A percentile compares a stretch with the other conserved stretches of the same genome.
Conservation (phyloP, 257 asterid species). For the Perilla frutescens region DNA sequence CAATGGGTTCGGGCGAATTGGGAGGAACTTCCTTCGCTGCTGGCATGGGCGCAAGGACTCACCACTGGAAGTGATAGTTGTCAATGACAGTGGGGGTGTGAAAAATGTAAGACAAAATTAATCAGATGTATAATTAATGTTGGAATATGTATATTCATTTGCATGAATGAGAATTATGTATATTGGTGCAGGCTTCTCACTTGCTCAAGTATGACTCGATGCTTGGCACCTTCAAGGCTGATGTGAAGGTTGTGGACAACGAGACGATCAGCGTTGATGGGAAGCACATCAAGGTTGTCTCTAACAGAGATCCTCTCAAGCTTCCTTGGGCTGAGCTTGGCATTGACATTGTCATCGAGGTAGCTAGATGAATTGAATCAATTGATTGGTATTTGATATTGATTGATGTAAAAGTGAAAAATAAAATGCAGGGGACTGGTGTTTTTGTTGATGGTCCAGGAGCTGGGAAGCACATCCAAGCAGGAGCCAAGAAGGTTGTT, state of each 20-base stretch:
- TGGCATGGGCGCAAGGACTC: conserved; percentile 95
- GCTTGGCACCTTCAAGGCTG: conserved; percentile 93
- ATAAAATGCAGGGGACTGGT: conserved; percentile 71
- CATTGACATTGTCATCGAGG: conserved; percentile 93
- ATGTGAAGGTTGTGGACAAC: conserved; percentile 72
- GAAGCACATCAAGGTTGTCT: conserved; percentile 80
- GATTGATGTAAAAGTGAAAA: too few relatives aligned
- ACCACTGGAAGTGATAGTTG: conserved; percentile 82
- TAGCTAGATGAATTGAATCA: not conserved
- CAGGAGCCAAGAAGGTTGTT: conserved; percentile 96
- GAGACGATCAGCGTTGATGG: conserved; percentile 90
- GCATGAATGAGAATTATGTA: not conserved
- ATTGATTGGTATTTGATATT: too few relatives aligned
- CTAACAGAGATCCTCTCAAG: conserved; percentile 83
- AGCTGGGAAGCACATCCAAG: conserved; percentile 96
- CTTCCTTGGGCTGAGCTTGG: conserved; percentile 97
- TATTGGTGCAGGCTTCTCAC: conserved; percentile 73
- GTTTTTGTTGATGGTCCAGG: conserved; percentile 96
- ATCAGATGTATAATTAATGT: not conserved
- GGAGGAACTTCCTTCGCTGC: conserved; percentile 94
- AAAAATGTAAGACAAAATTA: conserved; percentile 61
- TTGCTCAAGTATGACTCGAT: conserved; percentile 87
- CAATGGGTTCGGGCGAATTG: conserved; percentile 90
- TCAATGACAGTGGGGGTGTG: conserved; percentile 95
- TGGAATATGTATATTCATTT: not conserved